Percentiles rank a stretch among this genome's conserved stretches.
These are phyloP conservation scores for Podospora pseudoanserina DNA, from an alignment of 495 filamentous ascomycete genomes.

Conservation along the genomic window DNA sequence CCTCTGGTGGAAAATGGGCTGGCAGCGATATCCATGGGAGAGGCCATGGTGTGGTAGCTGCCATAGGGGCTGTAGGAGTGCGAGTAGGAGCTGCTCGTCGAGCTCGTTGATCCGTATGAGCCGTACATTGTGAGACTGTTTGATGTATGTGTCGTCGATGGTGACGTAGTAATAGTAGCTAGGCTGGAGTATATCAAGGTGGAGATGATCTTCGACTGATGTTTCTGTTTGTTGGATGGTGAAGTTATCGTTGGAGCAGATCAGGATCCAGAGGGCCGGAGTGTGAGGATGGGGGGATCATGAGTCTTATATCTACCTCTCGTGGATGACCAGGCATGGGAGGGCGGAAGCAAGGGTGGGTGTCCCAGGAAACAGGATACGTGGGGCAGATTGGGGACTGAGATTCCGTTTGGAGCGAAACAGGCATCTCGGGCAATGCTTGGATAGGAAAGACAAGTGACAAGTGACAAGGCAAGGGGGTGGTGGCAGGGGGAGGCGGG, in stretches of 20 bases:
- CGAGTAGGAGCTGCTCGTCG: slow-evolving; percentile 29
- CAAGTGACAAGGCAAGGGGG: slow-evolving; percentile 2
- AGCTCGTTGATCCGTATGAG: slow-evolving; percentile 42
- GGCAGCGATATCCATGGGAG: slow-evolving; percentile 52
- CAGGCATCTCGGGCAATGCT: slow-evolving; percentile 8
- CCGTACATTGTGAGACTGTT: slow-evolving; percentile 38
- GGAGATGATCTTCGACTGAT: background rate
- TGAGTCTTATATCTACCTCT: slow-evolving; percentile 1
- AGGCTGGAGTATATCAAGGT: slow-evolving; percentile 3
- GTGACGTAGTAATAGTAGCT: slow-evolving; percentile 4
- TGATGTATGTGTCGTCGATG: slow-evolving; percentile 15
- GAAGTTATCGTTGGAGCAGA: background rate
- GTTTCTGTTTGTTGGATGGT: background rate
- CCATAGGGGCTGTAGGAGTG: slow-evolving; percentile 31
- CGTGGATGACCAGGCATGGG: background rate
- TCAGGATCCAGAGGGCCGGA: slow-evolving; percentile 2
- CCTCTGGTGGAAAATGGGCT: slow-evolving; percentile 37
- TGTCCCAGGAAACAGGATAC: slow-evolving; percentile 10
- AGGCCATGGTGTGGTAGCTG: slow-evolving; percentile 35
- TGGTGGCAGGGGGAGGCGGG: slow-evolving; percentile 7
- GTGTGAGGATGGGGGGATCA: background rate
- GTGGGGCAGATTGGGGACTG: slow-evolving; percentile 5
- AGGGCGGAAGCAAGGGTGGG: slow-evolving; percentile 6
- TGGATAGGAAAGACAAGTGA: background rate
- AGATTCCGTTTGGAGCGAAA: slow-evolving; percentile 9